Evolutionary conservation across 2,329 filamentous ascomycete genomes (phyloP), one percentile per base, ranked within the genome.

Genomic region (Zymoseptoria crescenta): DNA sequence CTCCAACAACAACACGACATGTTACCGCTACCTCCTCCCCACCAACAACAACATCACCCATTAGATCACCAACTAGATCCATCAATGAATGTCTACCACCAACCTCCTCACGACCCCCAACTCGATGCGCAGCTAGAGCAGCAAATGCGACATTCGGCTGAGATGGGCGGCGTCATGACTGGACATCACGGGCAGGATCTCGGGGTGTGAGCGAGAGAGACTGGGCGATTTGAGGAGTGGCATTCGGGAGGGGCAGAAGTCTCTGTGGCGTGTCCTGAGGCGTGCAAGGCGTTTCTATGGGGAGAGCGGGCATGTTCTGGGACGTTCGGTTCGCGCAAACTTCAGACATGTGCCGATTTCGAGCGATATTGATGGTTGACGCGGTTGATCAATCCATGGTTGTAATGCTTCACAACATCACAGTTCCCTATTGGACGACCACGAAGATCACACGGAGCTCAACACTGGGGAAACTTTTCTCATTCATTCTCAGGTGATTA

Each of bases 71-170:
- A 45, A 54, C 28, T 21, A 9, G 29, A 30, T 48, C 16, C n/a
- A 35, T 9, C 52, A 24, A 35, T 35, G 35, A 7, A 54, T 21
- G n/a, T 19, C 30, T 21, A 19, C 52, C 9, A 21, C 10, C 27
- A 20, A 51, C 24, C 24, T 50, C 20, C 41, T 16, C 41, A 56
- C 24, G 19, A 56, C 9, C 51, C 57, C 0, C 57, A 62, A 27
- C 56, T 62, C 16, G 60, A 62, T 41, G 29, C 57, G 9, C 57
- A 59, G 48, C 52, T 62, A n/a, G 54, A 59, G 28, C 54, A 59
- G 30, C 57, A 59, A 30, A 45, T 62, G 52, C 57, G 57, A n/a
- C 27, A 35, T 56, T 48, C 48, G 20, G 27, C 21, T 29, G 54
- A 48, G 27, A 19, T 56, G 54, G 24, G 48, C 30, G 24, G 48